Percentiles rank a stretch among this genome's conserved stretches.
Conservation (phyloP, 805 yeast genomes). For the Nakazawaea wyomingensis region DNA sequence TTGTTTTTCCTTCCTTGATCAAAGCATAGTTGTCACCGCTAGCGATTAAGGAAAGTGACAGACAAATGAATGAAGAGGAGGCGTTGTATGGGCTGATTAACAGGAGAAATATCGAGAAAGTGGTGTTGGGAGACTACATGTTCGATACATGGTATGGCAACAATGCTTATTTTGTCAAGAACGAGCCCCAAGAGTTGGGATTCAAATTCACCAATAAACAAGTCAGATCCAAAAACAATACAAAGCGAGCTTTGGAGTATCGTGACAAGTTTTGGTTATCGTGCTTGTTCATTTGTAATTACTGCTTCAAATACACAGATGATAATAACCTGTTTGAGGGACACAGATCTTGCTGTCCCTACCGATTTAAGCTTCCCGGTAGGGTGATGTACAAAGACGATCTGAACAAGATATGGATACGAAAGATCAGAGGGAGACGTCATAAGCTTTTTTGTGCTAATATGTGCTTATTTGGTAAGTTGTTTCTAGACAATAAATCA, state of each 20-base stretch:
- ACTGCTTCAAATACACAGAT: slow-evolving; percentile 79
- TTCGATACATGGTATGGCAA: slow-evolving; percentile 88
- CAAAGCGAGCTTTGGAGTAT: slow-evolving; percentile 18
- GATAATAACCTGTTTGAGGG: slow-evolving; percentile 33
- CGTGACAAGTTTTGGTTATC: slow-evolving; percentile 44
- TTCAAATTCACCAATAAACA: slow-evolving; percentile 27
- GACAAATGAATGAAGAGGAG: slow-evolving; percentile 25
- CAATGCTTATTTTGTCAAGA: slow-evolving; percentile 60
- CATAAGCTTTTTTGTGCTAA: slow-evolving; percentile 74
- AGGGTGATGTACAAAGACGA: slow-evolving; percentile 61
- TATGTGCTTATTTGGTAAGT: slow-evolving; percentile 76
- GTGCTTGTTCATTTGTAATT: slow-evolving; percentile 65
- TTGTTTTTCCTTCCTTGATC: slow-evolving; percentile 2
- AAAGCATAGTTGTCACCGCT: not conserved
- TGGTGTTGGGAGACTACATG: slow-evolving; percentile 61
- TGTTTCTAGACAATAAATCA: slow-evolving; percentile 86
- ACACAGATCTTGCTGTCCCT: slow-evolving; percentile 48
- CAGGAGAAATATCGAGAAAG: slow-evolving; percentile 56
- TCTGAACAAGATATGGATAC: slow-evolving; percentile 41
- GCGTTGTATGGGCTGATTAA: slow-evolving; percentile 58
- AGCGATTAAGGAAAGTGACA: slow-evolving; percentile 16
- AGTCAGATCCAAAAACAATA: slow-evolving; percentile 15
- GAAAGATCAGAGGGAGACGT: slow-evolving; percentile 62
- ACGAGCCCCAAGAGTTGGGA: slow-evolving; percentile 42
- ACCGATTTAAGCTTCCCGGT: slow-evolving; percentile 51